These are phyloP conservation scores for Fusarium sp. DNA, from an alignment of 2,329 filamentous ascomycete genomes.

Conservation along the genomic window DNA sequence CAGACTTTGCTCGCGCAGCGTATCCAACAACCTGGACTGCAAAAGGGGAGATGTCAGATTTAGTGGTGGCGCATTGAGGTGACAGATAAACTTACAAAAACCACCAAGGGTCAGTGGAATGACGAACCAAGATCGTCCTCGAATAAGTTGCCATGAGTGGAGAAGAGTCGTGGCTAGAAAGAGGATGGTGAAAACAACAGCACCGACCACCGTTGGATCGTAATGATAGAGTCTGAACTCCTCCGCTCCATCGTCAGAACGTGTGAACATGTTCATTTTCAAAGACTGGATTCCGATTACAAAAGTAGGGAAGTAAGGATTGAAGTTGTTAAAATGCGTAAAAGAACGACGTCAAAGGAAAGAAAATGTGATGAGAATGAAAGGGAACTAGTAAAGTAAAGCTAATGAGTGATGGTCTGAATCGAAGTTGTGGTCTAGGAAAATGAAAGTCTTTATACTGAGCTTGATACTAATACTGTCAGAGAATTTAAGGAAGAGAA, in stretches of 20 bases:
- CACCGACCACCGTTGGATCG: not conserved
- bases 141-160: not conserved
- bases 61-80: fast-evolving
- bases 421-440: fast-evolving
- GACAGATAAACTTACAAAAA: not conserved
- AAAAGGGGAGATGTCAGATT: not conserved
- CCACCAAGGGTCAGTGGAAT: not conserved
- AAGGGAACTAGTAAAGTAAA: not conserved
- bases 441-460: not conserved
- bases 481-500: not conserved
- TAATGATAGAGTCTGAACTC: not conserved
- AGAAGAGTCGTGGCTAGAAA: not conserved
- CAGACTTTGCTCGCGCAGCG: not conserved
- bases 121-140: not conserved
- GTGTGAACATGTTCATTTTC: not conserved
- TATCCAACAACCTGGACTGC: not conserved
- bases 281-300: not conserved
- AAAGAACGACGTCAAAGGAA: not conserved
- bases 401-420: not conserved
- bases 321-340: not conserved
- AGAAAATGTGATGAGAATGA: not conserved
- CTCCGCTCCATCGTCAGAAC: not conserved
- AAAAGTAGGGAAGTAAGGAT: fast-evolving
- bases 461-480: not conserved
- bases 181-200: not conserved